Base-by-base conservation (phyloP, 78 protist genomes). In the Monosiga brevicollis region DNA sequence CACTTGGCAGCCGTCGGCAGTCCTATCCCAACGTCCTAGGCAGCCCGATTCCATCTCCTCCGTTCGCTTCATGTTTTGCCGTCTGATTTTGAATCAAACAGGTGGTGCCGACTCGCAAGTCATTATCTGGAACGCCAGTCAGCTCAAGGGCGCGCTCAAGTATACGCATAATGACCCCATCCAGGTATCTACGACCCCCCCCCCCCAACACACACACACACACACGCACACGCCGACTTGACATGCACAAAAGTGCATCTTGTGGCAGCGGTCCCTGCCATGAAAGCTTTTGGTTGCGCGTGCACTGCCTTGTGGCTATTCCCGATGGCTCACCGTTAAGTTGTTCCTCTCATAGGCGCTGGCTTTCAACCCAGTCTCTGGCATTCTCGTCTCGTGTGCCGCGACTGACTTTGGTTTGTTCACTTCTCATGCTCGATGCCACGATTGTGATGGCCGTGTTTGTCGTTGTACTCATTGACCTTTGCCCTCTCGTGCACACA, bases 31-130 rank as follows among this genome's bases (percentile, higher is more conserved):
- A n/a, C n/a, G n/a, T n/a, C n/a, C n/a, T n/a, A n/a, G n/a, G n/a
- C n/a, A n/a, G n/a, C n/a, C n/a, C n/a, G n/a, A n/a, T n/a, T n/a
- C n/a, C n/a, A n/a, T n/a, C n/a, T n/a, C n/a, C n/a, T n/a, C n/a
- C n/a, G n/a, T n/a, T n/a, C n/a, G n/a, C n/a, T n/a, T n/a, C n/a
- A n/a, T n/a, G n/a, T n/a, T n/a, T n/a, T n/a, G n/a, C n/a, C n/a
- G n/a, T n/a, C n/a, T n/a, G n/a, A n/a, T n/a, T n/a, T n/a, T n/a
- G n/a, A n/a, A n/a, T n/a, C n/a, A n/a, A 15, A 54, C 86, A 0
- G 95, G 95, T 38, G 54, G 90, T 2, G 91, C 93, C 0, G 93
- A 89, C 86, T 85, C 85, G 83, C 40, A 40, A 3, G 90, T 93
- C 71, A 90, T 90, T 54, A 81, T 93, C 75, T 93, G 95, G 95